Percentiles rank a stretch among this genome's conserved stretches.
Conservation (phyloP, 345 rosid species). For the Excoecaria cochinchinensis region DNA sequence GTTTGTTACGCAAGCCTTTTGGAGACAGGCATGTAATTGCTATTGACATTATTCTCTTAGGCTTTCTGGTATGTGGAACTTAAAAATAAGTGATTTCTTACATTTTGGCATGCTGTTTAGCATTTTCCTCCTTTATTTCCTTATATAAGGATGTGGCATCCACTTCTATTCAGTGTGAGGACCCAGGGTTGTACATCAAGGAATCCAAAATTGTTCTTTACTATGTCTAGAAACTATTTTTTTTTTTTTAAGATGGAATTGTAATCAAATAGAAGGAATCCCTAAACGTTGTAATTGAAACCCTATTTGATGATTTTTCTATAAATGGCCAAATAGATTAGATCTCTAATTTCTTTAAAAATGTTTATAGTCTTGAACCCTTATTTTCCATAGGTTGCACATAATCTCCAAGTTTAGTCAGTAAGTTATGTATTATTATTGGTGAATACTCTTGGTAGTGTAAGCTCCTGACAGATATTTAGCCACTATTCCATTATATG, state of each 20-base stretch:
- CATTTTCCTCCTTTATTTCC: not conserved
- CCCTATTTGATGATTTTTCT: constrained; percentile 2
- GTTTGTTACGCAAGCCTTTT: not conserved
- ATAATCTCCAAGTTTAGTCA: no score
- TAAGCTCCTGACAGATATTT: no score
- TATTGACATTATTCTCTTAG: not conserved
- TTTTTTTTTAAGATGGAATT: not conserved
- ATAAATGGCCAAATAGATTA: not conserved
- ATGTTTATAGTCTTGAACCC: no score
- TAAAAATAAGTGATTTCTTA: not conserved
- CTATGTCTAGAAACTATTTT: not conserved
- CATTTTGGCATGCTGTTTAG: not conserved
- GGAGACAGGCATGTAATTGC: not conserved
- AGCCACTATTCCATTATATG: no score
- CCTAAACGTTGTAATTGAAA: not conserved
- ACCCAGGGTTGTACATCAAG: not conserved
- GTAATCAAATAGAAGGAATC: not conserved
- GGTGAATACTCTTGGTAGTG: no score
- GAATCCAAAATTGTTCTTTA: not conserved
- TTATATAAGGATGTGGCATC: not conserved
- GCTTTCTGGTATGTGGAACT: not conserved
- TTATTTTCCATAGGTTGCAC: no score
- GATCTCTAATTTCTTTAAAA: no score
- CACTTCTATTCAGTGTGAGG: not conserved
- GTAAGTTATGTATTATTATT: no score